Evolutionary conservation across 352 stramenopile genomes (phyloP), one percentile per base, ranked within the genome.

Genomic region (Ophiocytium majus): DNA sequence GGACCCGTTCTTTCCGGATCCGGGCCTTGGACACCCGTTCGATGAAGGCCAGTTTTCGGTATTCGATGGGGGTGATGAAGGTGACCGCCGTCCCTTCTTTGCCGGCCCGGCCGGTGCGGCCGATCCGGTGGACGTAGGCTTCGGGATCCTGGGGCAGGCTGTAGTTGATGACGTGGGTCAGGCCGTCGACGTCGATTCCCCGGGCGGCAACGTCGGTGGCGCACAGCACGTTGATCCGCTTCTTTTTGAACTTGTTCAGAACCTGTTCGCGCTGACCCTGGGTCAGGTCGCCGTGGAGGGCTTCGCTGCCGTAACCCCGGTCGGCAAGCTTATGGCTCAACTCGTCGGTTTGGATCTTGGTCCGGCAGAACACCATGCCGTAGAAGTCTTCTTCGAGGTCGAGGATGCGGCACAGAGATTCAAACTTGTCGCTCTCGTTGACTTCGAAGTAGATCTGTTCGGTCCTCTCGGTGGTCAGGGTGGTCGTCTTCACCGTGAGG

Each of bases 171-270:
- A 94, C 91, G 84, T 91, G 94, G 14, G 91, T 89, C 9, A 94
- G 76, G 14, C 81, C 90, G 33, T 90, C 81, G 57, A 97, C 91
- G 85, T 97, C 93, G 79, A 96, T 91, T 31, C 94, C 94, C 76
- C 93, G 83, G 66, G 91, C 91, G 0, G 93, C 92, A 0, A 96
- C 90, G 85, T 96, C 93, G 36, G 93, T 96, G 74, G 91, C 91
- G 57, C 96, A 82, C 1, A 97, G 82, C 17, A 96, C 90, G 63
- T 90, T 86, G 37, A 92, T 92, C 36, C 91, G 89, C 0, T 92
- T 91, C 9, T 90, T 85, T 86, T 92, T 91, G 85, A 97, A 95
- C 37, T 91, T 84, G 32, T 93, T 78, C 5, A 96, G 87, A 23
- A 71, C 57, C 19, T 28, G 57, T 23, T 71, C 57, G 57, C 57